These are phyloP conservation scores for Pestalotiopsis sp. DNA, from an alignment of 2,329 filamentous ascomycete species.

Conservation along the genomic window DNA sequence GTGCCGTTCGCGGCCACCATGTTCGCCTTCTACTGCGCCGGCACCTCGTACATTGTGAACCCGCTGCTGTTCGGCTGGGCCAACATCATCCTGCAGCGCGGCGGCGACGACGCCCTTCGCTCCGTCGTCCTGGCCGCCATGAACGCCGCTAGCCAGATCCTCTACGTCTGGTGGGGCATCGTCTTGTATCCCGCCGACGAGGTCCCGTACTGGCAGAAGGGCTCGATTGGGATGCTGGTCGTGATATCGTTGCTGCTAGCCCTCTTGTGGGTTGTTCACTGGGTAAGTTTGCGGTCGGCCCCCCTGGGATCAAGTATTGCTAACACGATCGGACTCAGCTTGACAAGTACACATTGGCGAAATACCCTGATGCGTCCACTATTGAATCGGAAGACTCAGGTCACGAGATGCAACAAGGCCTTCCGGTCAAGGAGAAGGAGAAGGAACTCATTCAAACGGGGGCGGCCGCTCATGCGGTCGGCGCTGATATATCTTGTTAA, in stretches of 20 bases:
- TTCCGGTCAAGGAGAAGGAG: neutral
- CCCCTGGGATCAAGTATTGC: neutral
- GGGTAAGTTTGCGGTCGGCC: neutral
- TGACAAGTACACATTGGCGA: slow-evolving; percentile 14
- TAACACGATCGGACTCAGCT: neutral
- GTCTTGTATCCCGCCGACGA: slow-evolving; percentile 43
- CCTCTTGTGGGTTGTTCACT: slow-evolving; percentile 16
- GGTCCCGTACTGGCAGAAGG: slow-evolving; percentile 44
- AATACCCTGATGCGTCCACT: neutral
- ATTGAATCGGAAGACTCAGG: neutral
- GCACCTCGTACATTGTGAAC: slow-evolving; percentile 43
- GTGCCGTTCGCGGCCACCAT: slow-evolving; percentile 35
- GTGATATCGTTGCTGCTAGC: slow-evolving; percentile 20
- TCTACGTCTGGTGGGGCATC: slow-evolving; percentile 50
- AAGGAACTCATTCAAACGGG: neutral
- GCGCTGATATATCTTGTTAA: neutral
- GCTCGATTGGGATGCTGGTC: slow-evolving; percentile 32
- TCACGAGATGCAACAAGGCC: neutral
- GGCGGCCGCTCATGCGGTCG: neutral
- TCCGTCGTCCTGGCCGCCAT: slow-evolving; percentile 43
- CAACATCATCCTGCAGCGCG: slow-evolving; percentile 38
- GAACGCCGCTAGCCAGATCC: slow-evolving; percentile 39
- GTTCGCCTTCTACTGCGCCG: slow-evolving; percentile 40
- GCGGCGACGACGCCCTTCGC: slow-evolving; percentile 43
- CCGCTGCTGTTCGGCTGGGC: slow-evolving; percentile 42